Evolutionary conservation across 306 rosid species (phyloP).

Genomic region (Cicer judaicum): DNA sequence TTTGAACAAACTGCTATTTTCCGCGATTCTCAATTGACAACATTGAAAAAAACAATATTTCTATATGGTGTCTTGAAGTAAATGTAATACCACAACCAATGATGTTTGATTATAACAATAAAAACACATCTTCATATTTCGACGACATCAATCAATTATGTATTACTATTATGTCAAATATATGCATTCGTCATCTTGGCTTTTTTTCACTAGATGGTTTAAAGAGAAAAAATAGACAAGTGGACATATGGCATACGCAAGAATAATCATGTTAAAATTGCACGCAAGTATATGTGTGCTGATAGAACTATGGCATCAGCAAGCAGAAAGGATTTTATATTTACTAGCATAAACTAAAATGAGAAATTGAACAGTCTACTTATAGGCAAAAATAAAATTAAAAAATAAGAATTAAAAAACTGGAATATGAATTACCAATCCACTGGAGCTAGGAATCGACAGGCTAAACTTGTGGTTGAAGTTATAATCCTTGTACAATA

Average conservation of each 20-base stretch:
- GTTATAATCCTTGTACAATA: constrained; percentile 86
- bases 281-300: not conserved
- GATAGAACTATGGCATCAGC: constrained; percentile 19
- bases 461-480: constrained; percentile 81
- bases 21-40: too few relatives aligned
- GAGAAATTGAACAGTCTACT: constrained; percentile 27
- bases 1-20: too few relatives aligned
- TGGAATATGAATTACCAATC: constrained; percentile 67
- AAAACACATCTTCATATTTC: not conserved
- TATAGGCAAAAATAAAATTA: not conserved
- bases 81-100: constrained; percentile 2
- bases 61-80: constrained; percentile 1
- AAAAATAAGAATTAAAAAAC: not conserved
- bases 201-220: not conserved
- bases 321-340: constrained; percentile 16
- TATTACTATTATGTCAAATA: constrained; percentile 4
- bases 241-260: not conserved
- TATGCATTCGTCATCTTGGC: not conserved
- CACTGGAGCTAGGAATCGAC: constrained; percentile 66
- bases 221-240: constrained; percentile 9
- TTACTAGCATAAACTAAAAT: constrained; percentile 5
- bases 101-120: constrained; percentile 15
- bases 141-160: not conserved
- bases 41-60: not conserved
- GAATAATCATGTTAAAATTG: not conserved